Percentiles rank a stretch among this genome's conserved stretches.
Conservation (phyloP, 306 rosid species). For the Trifolium subterraneum region DNA sequence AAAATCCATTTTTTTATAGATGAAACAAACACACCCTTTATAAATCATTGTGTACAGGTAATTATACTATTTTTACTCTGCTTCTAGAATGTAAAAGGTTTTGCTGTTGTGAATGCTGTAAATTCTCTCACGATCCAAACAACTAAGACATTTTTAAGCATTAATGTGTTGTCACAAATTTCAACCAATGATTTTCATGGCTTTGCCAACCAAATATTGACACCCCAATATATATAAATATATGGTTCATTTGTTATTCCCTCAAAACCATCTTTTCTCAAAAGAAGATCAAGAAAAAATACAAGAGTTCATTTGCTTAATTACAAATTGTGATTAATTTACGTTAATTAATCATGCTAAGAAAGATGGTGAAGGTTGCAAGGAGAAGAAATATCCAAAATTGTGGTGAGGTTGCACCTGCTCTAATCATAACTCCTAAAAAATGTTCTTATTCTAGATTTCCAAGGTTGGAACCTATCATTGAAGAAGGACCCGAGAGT, state of each 20-base stretch:
- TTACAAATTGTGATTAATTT: not conserved
- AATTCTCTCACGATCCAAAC: not conserved
- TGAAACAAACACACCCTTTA: no score
- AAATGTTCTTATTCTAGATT: constrained; percentile 26
- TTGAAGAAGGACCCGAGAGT: constrained; percentile 56
- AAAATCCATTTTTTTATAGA: no score
- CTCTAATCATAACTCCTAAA: constrained; percentile 44
- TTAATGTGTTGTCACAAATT: not conserved
- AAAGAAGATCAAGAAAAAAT: not conserved
- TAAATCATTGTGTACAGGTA: not conserved
- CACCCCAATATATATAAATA: constrained; percentile 1
- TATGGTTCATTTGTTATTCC: not conserved
- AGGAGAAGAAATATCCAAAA: constrained; percentile 40
- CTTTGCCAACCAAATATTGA: not conserved
- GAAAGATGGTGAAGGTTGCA: constrained; percentile 37
- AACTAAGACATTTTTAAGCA: not conserved
- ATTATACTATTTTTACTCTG: not conserved
- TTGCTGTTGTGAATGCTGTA: not conserved
- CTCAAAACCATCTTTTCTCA: not conserved
- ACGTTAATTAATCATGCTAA: not conserved
- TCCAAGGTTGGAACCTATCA: constrained; percentile 66
- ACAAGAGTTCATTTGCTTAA: not conserved
- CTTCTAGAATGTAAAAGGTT: not conserved
- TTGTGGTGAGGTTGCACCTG: constrained; percentile 69
- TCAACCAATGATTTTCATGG: not conserved